Evolutionary conservation across 169 alveolate species (phyloP), one percentile per base, ranked within the genome.

Genomic region (Eimeria brunetti): DNA sequence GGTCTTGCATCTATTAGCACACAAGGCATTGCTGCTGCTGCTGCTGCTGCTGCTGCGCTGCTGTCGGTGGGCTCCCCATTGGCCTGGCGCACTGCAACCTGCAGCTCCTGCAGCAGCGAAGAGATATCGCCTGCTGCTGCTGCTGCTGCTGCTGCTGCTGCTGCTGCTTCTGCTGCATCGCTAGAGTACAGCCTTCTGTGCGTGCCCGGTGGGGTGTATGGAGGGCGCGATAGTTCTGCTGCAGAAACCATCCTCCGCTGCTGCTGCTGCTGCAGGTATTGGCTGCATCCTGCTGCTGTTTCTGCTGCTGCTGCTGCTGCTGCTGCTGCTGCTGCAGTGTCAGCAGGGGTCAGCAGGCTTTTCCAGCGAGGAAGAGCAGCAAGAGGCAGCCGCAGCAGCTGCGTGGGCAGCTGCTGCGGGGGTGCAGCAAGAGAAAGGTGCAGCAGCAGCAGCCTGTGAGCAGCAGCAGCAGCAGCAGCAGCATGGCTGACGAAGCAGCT

Each of bases 351-450:
- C 53, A 75, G 51, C 58, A 75, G 85, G 11, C 58, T 56, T 12
- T 49, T 11, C 85, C 85, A 75, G 58, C 51, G 85, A 8, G 18
- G 85, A 30, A 75, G 85, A 38, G 58, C 58, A 12, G 49, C 11
- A 24, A 30, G 53, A 14, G 85, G 58, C 58, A 75, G 85, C 44
- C 38, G 78, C 85, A 75, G 85, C 85, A 75, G 27, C 24, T 75
- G 85, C 11, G n/a, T 33, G n/a, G 9, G 18, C 18, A 75, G 49
- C 16, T 14, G 27, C 11, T 12, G 11, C 24, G 85, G 58, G 9
- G 85, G 85, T 14, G 56, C 20, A 8, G 36, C 49, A 56, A 38
- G 53, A 38, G 58, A 75, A 4, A 75, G 85, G 24, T 75, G 85
- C 49, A 75, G 58, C 18, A 75, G 85, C 14, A 75, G 38, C 46